These are phyloP conservation scores for Reutealis trisperma DNA, from an alignment of 345 rosid species.

Conservation along the genomic window DNA sequence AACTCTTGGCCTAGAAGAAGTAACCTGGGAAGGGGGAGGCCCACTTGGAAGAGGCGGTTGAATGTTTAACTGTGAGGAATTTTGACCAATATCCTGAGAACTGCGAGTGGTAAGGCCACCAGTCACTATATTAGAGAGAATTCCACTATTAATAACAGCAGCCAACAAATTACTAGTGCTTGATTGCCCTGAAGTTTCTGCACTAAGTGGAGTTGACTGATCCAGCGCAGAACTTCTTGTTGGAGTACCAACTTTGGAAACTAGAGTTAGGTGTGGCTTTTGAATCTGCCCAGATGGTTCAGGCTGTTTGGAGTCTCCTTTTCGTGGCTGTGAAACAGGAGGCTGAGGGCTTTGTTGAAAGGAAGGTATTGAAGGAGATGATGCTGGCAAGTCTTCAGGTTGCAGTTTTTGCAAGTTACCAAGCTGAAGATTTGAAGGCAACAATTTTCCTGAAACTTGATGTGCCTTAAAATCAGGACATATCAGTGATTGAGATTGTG, in stretches of 20 bases:
- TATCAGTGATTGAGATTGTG: conserved; percentile 41
- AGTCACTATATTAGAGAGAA: conserved; percentile 46
- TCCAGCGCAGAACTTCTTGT: conserved; percentile 41
- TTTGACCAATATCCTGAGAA: conserved; percentile 33
- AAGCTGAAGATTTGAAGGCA: conserved; percentile 33
- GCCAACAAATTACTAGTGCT: conserved; percentile 69
- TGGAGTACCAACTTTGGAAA: conserved; percentile 40
- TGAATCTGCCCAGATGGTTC: conserved; percentile 44
- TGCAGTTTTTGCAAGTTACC: conserved; percentile 34
- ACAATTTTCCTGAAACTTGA: conserved; percentile 46
- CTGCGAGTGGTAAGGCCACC: conserved; percentile 34
- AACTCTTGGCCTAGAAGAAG: conserved; percentile 38
- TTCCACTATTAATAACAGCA: conserved; percentile 75
- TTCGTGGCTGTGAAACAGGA: conserved; percentile 32
- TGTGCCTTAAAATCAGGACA: conserved; percentile 52
- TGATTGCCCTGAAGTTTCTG: conserved; percentile 45
- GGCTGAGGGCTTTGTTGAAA: conserved; percentile 26
- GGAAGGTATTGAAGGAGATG: conserved; percentile 33
- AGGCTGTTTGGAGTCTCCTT: conserved; percentile 25
- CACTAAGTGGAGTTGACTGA: conserved; percentile 32
- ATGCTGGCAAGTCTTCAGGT: conserved; percentile 27
- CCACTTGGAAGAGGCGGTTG: conserved; percentile 44
- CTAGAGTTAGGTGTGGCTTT: conserved; percentile 35
- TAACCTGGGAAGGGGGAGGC: conserved; percentile 29
- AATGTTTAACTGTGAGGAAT: conserved; percentile 32